phyloP scores from a whole-genome alignment of 371 early-diverging fungal species.

The Coemansia sp. region DNA sequence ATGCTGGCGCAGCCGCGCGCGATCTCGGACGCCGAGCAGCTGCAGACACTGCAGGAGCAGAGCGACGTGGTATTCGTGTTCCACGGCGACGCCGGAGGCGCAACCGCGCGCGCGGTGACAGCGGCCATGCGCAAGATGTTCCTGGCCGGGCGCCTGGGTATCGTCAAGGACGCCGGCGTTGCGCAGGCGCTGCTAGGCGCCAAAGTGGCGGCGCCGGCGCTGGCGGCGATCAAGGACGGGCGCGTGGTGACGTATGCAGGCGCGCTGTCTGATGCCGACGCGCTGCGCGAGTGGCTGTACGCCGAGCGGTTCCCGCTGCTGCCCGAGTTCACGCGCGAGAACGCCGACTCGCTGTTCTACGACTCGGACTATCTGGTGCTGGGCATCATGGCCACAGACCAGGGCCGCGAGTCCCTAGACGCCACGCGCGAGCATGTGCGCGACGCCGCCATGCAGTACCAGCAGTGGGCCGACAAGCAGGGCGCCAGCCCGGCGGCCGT shows the following conservation, averaged over 20 bases:
- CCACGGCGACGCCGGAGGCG: conserved; percentile 21
- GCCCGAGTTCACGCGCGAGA: conserved; percentile 53
- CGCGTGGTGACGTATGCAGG: conserved; percentile 33
- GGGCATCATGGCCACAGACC: conserved; percentile 51
- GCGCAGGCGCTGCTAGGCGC: conserved; percentile 13
- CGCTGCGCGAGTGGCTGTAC: conserved; percentile 53
- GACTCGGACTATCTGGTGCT: conserved; percentile 53
- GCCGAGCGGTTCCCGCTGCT: conserved; percentile 56
- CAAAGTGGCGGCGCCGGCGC: conserved; percentile 26
- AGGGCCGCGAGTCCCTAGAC: conserved; percentile 11
- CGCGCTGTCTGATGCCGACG: conserved; percentile 32
- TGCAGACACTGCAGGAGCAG: conserved; percentile 16
- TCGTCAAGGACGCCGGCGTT: conserved; percentile 18
- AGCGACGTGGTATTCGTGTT: conserved; percentile 40
- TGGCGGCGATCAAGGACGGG: conserved; percentile 55
- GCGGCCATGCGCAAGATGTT: conserved; percentile 42
- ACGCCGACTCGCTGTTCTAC: conserved; percentile 56
- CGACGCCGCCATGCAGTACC: conserved; percentile 32
- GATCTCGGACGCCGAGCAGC: conserved; percentile 21
- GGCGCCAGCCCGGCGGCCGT: conserved; percentile 7
- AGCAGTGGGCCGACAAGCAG: conserved; percentile 2
- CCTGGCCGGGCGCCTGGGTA: conserved; percentile 32
- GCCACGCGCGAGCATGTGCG: conserved; percentile 24
- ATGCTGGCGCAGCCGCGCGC: conserved; percentile 32
- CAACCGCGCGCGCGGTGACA: conserved; percentile 25